phyloP scores from a whole-genome alignment of 257 asterid species.

The Mentha longifolia region DNA sequence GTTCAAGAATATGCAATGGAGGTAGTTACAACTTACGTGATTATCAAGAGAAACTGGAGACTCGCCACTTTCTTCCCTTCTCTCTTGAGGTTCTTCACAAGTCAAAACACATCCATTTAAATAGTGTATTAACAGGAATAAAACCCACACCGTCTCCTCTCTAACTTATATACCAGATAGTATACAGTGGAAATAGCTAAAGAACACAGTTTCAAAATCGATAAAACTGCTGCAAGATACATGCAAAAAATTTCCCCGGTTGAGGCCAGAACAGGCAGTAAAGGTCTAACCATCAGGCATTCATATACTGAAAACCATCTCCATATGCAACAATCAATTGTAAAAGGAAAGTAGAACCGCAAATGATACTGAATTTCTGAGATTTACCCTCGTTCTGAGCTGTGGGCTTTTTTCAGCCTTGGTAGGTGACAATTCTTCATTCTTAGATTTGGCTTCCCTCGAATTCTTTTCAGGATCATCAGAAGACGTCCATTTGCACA shows the following conservation, averaged over 20 bases:
- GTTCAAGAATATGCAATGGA: constrained; percentile 6
- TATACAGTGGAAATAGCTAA: constrained; percentile 12
- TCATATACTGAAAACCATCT: not conserved
- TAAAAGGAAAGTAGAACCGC: constrained; percentile 9
- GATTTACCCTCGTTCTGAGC: constrained; percentile 42
- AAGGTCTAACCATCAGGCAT: not conserved
- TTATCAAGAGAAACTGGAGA: constrained; percentile 55
- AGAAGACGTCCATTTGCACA: constrained; percentile 73
- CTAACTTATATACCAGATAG: constrained; percentile 9
- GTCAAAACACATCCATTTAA: constrained; percentile 11
- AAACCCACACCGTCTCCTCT: constrained; percentile 6
- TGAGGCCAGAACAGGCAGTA: not conserved
- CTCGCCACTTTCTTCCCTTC: constrained; percentile 43
- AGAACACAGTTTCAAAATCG: constrained; percentile 12
- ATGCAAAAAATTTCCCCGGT: no score
- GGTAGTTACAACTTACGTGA: constrained; percentile 52
- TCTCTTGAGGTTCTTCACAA: constrained; percentile 51
- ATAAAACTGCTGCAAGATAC: constrained; percentile 18
- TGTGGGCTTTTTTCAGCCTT: constrained; percentile 40
- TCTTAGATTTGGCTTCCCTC: constrained; percentile 48
- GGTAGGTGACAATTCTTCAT: constrained; percentile 46
- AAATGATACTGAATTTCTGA: constrained; percentile 35
- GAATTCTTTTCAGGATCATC: constrained; percentile 44
- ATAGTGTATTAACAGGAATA: not conserved
- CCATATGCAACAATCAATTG: not conserved